A percentile compares a stretch with the other conserved stretches of the same genome.
These are phyloP conservation scores for Paspalum vaginatum DNA, from an alignment of 176 grass and related monocot genomes.

Conservation along the genomic window DNA sequence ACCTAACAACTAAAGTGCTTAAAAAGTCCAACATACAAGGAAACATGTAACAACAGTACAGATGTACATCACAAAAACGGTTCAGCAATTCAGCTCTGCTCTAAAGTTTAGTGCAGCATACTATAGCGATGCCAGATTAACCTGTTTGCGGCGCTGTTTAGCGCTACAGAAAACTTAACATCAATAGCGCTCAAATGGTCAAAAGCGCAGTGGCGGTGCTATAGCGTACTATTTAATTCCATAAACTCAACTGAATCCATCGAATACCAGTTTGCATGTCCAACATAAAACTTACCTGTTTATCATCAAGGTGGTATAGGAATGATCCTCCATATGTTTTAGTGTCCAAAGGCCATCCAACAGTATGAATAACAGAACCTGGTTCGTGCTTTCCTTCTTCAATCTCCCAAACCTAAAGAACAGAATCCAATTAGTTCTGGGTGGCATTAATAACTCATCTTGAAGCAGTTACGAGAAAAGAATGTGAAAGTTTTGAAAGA, in stretches of 20 bases:
- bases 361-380: constrained; percentile 83
- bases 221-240: no score
- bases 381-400: constrained; percentile 81
- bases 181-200: no score
- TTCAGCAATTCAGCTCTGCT: no score
- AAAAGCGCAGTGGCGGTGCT: no score
- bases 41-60: no score
- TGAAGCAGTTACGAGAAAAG: neutral
- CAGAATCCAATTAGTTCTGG: constrained; percentile 6
- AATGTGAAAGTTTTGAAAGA: neutral
- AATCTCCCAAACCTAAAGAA: constrained; percentile 91
- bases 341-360: constrained; percentile 92
- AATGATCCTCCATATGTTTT: constrained; percentile 93
- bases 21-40: no score
- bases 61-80: no score
- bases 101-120: no score
- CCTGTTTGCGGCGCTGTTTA: no score
- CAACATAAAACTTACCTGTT: constrained; percentile 64
- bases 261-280: neutral
- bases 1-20: no score
- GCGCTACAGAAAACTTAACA: no score
- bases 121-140: no score
- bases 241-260: neutral
- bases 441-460: constrained; percentile 9
- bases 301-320: constrained; percentile 84